These are phyloP conservation scores for Vanderwaltozyma polyspora DNA, from an alignment of 805 yeast genomes.

Conservation along the genomic window DNA sequence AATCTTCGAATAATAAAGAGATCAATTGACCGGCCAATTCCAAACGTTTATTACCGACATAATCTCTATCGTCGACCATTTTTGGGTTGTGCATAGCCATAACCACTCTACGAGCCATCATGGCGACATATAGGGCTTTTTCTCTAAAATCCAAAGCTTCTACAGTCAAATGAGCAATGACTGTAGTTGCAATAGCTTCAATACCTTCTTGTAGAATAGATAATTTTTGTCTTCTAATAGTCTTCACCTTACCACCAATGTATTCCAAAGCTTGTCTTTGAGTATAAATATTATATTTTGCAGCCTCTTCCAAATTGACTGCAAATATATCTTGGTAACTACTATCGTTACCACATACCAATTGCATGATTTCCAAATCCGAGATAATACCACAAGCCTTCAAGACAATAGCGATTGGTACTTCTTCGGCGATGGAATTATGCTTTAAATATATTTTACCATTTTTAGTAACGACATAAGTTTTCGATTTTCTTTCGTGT, in stretches of 20 bases:
- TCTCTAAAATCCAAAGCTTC: constrained; percentile 79
- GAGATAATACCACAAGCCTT: constrained; percentile 93
- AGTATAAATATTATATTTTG: constrained; percentile 72
- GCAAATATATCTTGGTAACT: constrained; percentile 87
- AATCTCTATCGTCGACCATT: constrained; percentile 97
- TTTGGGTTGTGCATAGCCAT: constrained; percentile 92
- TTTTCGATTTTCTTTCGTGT: constrained; percentile 94
- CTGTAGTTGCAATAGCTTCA: constrained; percentile 91
- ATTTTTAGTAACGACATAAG: constrained; percentile 88
- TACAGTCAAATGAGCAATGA: constrained; percentile 89
- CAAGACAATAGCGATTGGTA: constrained; percentile 84
- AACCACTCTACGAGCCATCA: constrained; percentile 92
- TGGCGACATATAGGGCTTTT: constrained; percentile 86
- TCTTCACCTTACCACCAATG: constrained; percentile 83
- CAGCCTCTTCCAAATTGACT: constrained; percentile 87
- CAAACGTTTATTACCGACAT: constrained; percentile 93
- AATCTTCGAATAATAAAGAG: constrained; percentile 90
- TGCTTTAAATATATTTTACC: constrained; percentile 85
- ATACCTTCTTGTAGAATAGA: constrained; percentile 84
- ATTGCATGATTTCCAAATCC: constrained; percentile 84
- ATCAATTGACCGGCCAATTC: constrained; percentile 96
- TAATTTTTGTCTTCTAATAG: constrained; percentile 82
- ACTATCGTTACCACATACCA: constrained; percentile 85
- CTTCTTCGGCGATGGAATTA: constrained; percentile 88
- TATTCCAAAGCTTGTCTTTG: constrained; percentile 90